These are phyloP conservation scores for Neopestalotiopsis sp. DNA, from an alignment of 2,329 filamentous ascomycete species.

Conservation along the genomic window DNA sequence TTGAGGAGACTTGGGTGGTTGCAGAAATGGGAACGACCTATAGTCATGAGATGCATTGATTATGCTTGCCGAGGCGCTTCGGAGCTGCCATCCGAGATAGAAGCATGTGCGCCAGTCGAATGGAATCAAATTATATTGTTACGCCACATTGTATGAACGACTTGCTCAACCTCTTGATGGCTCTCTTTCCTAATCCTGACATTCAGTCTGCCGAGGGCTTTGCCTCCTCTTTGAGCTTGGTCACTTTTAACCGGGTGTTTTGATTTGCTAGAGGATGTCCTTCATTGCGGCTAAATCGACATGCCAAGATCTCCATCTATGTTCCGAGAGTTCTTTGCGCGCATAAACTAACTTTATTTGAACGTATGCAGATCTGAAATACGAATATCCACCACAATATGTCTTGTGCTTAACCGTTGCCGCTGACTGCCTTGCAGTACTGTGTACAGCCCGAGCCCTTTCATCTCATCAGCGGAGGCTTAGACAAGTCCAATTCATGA, in stretches of 20 bases:
- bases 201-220: conserved; percentile 11
- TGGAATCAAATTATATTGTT: neutral
- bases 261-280: conserved; percentile 26
- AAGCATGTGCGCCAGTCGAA: neutral
- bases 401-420: conserved; percentile 20
- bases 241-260: conserved; percentile 27
- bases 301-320: conserved; percentile 8
- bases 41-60: neutral
- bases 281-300: conserved; percentile 35
- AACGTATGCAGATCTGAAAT: conserved; percentile 22
- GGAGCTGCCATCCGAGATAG: neutral
- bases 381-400: conserved; percentile 20
- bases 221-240: neutral
- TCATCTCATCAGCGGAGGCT: neutral
- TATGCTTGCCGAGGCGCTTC: neutral
- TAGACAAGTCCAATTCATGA: neutral
- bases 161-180: neutral
- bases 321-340: neutral
- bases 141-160: neutral
- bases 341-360: conserved; percentile 28
- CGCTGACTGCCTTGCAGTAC: neutral
- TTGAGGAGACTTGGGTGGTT: neutral
- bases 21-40: neutral
- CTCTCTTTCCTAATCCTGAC: neutral
- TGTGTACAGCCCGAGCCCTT: neutral